Percentiles rank a stretch among this genome's conserved stretches.
Conservation (phyloP, 148 eudicot genomes). For the Amaranthus palmeri region DNA sequence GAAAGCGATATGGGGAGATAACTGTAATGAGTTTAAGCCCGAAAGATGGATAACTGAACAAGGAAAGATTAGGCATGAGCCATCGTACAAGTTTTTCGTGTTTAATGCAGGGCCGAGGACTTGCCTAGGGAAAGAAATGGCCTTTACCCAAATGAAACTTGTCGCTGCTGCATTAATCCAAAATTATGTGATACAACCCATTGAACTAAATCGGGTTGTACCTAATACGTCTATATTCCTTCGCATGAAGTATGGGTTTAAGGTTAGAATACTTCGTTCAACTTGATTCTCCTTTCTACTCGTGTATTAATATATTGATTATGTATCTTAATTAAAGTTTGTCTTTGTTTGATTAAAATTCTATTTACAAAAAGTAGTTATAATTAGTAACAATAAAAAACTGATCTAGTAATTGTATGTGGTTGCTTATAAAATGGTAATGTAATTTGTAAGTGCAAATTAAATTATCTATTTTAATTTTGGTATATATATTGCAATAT, state of each 20-base stretch:
- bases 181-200: slow-evolving; percentile 8
- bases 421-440: too few species aligned
- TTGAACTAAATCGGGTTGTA: slow-evolving; percentile 13
- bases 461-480: too few species aligned
- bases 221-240: slow-evolving; percentile 17
- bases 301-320: too few species aligned
- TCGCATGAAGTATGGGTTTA: slow-evolving; percentile 23
- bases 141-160: slow-evolving; percentile 28
- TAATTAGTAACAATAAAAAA: too few species aligned
- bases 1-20: slow-evolving; percentile 40
- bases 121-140: slow-evolving; percentile 40
- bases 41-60: slow-evolving; percentile 36
- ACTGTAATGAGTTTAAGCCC: slow-evolving; percentile 38
- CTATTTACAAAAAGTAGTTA: too few species aligned
- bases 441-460: too few species aligned
- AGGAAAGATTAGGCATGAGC: slow-evolving; percentile 37
- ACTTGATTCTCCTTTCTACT: too few species aligned
- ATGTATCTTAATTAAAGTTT: too few species aligned
- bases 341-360: too few species aligned
- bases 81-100: slow-evolving; percentile 40
- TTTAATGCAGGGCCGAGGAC: slow-evolving; percentile 46
- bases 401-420: too few species aligned
- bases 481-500: too few species aligned
- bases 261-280: slow-evolving; percentile 3
- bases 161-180: slow-evolving; percentile 6